These are phyloP conservation scores for Monosporascus sp. DNA, from an alignment of 2,329 filamentous ascomycete species.

Conservation along the genomic window DNA sequence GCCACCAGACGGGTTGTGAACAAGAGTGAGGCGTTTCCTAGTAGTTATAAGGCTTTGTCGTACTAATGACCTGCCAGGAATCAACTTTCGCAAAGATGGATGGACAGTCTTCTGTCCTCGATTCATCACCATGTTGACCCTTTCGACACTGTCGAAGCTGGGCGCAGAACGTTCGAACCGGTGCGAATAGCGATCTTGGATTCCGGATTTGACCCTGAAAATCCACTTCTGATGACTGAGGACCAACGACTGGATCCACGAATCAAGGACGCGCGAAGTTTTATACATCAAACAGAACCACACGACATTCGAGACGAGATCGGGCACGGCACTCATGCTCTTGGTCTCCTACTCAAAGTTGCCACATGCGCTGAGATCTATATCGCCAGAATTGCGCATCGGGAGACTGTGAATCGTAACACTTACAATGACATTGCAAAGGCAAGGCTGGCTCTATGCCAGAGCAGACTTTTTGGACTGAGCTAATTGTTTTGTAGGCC, in stretches of 20 bases:
- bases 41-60: not conserved
- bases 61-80: too few relatives aligned
- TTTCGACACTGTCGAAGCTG: not conserved
- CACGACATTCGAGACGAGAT: slow-evolving; percentile 15
- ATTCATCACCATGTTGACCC: not conserved
- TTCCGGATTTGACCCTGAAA: slow-evolving; percentile 16
- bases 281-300: slow-evolving; percentile 14
- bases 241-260: slow-evolving; percentile 10
- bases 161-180: slow-evolving; percentile 3
- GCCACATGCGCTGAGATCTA: slow-evolving; percentile 25
- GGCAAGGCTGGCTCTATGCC: too few relatives aligned
- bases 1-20: slow-evolving; percentile 5
- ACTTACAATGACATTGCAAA: not conserved
- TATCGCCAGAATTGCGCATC: slow-evolving; percentile 19
- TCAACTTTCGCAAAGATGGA: too few relatives aligned
- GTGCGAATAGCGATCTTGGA: slow-evolving; percentile 21
- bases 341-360: slow-evolving; percentile 22
- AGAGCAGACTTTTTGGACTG: too few relatives aligned
- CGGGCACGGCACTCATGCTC: slow-evolving; percentile 26
- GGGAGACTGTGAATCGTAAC: slow-evolving; percentile 5
- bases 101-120: not conserved
- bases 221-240: slow-evolving; percentile 12
- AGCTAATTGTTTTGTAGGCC: too few relatives aligned
- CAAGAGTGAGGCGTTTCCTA: slow-evolving; percentile 5
- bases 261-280: slow-evolving; percentile 18